Percentiles rank a stretch among this genome's conserved stretches.
phyloP scores from a whole-genome alignment of 2,329 filamentous ascomycete species.

The Beauveria sp. region DNA sequence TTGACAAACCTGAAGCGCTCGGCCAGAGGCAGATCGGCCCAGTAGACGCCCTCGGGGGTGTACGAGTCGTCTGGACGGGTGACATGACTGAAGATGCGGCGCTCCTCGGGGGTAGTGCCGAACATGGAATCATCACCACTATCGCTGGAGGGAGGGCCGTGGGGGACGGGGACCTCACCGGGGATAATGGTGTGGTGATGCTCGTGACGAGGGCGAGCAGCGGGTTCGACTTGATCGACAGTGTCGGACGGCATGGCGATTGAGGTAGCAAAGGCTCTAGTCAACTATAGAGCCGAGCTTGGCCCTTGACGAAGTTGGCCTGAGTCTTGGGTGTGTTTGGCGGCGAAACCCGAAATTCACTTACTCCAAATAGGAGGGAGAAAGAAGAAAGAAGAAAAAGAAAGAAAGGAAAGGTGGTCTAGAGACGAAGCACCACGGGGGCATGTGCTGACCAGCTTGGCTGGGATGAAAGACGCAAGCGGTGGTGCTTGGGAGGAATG shows the following conservation, averaged over 20 bases:
- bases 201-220: constrained; percentile 16
- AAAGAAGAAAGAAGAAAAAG: not conserved
- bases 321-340: not conserved
- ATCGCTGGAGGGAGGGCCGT: constrained; percentile 37
- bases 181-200: constrained; percentile 33
- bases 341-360: not conserved
- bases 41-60: constrained; percentile 76
- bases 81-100: constrained; percentile 64
- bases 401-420: not conserved
- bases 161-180: constrained; percentile 49
- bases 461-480: not conserved
- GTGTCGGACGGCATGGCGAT: not conserved
- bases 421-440: not conserved
- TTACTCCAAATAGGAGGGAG: not conserved
- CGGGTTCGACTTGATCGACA: constrained; percentile 2
- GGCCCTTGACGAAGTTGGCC: not conserved
- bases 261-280: not conserved
- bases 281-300: not conserved
- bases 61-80: constrained; percentile 87
- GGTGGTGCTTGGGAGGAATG: constrained; percentile 4
- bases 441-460: not conserved
- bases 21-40: constrained; percentile 72
- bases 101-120: constrained; percentile 41
- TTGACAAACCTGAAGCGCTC: constrained; percentile 70
- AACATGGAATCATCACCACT: constrained; percentile 39